Conservation (phyloP, 202 grass and related monocot species). For the Carex arenaria region DNA sequence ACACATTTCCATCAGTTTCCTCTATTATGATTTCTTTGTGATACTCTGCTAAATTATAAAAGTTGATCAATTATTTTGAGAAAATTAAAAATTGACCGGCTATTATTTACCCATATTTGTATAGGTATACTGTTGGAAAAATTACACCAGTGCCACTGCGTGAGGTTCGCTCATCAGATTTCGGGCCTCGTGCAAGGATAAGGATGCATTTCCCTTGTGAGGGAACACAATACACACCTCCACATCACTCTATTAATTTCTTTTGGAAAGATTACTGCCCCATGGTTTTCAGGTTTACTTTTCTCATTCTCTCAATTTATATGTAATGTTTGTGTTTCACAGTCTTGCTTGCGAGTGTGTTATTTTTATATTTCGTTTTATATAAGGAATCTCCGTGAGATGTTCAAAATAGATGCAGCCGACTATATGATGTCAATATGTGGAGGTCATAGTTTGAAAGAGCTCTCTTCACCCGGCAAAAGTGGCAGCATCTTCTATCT, state of each 20-base stretch:
- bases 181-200: constrained; percentile 90
- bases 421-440: constrained; percentile 99
- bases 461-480: constrained; percentile 99
- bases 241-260: constrained; percentile 84
- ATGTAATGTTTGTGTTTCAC: neutral
- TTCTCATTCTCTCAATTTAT: constrained; percentile 25
- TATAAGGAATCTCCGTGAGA: constrained; percentile 88
- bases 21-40: neutral
- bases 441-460: constrained; percentile 90
- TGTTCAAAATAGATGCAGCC: constrained; percentile 99
- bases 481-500: constrained; percentile 99
- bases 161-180: constrained; percentile 96
- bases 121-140: constrained; percentile 99
- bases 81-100: neutral
- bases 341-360: neutral
- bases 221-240: constrained; percentile 92
- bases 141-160: constrained; percentile 96
- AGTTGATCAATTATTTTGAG: neutral
- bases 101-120: constrained; percentile 26
- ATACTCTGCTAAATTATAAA: neutral
- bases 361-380: constrained; percentile 9
- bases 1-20: neutral
- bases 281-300: constrained; percentile 87
- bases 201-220: constrained; percentile 84
- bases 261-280: constrained; percentile 99